Conservation (phyloP, 225 moss, liverwort and hornwort species). For the Asterella californica region DNA sequence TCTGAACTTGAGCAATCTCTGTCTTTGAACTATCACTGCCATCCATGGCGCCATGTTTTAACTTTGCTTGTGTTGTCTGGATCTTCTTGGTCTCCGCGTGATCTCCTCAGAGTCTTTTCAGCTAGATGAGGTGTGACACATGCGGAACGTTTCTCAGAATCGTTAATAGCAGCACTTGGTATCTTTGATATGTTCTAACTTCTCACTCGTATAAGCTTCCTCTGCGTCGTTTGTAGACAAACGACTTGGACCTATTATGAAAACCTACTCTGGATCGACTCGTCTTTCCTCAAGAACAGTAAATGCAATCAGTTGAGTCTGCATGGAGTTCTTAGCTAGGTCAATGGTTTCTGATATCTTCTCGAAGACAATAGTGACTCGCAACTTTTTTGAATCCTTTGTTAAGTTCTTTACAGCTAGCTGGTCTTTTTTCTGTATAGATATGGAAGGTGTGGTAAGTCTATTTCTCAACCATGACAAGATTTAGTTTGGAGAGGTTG, state of each 20-base stretch:
- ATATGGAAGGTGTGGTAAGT: no score
- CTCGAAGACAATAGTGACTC: background rate
- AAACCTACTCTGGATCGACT: background rate
- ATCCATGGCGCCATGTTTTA: no score
- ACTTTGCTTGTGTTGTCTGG: background rate
- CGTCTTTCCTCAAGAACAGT: background rate
- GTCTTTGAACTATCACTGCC: background rate
- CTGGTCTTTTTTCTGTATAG: no score
- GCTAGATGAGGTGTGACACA: background rate
- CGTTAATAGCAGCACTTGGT: background rate
- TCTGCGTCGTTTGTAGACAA: background rate
- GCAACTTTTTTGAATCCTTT: background rate
- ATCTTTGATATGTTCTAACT: background rate
- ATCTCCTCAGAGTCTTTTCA: background rate
- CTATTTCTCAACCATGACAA: no score
- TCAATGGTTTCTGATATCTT: background rate
- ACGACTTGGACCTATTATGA: background rate
- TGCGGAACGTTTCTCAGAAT: background rate
- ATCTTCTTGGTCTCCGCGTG: background rate
- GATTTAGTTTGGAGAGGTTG: no score
- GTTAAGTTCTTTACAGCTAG: background rate
- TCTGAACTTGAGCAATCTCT: background rate
- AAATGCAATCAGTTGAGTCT: background rate
- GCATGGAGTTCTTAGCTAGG: background rate
- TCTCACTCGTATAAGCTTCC: background rate